These are phyloP conservation scores for Gentiana straminea DNA, from an alignment of 257 asterid genomes.

Conservation along the genomic window DNA sequence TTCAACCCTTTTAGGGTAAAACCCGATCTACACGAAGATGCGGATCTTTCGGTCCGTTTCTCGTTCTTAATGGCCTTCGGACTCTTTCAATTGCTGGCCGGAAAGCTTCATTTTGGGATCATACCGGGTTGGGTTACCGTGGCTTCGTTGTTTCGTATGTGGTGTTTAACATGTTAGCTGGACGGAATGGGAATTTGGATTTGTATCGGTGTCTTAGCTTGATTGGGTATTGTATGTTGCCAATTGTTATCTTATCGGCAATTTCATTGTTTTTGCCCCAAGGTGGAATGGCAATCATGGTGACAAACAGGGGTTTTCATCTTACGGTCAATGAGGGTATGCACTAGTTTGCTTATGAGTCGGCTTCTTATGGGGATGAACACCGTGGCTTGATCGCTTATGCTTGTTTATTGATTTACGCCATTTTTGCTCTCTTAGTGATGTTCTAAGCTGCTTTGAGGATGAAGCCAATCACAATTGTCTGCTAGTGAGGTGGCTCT, in stretches of 20 bases:
- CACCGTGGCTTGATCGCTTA: slow-evolving; percentile 76
- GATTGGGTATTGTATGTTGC: slow-evolving; percentile 86
- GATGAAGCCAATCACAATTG: too few relatives aligned
- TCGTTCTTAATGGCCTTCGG: slow-evolving; percentile 82
- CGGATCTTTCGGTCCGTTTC: slow-evolving; percentile 82
- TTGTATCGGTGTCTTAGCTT: slow-evolving; percentile 77
- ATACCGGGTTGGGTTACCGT: slow-evolving; percentile 78
- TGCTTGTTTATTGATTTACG: slow-evolving; percentile 80
- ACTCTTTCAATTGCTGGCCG: slow-evolving; percentile 76
- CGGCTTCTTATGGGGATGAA: slow-evolving; percentile 80
- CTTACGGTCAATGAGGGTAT: slow-evolving; percentile 83
- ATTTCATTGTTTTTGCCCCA: slow-evolving; percentile 73
- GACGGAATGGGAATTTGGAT: slow-evolving; percentile 70
- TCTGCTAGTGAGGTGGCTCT: too few relatives aligned
- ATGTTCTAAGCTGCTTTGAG: slow-evolving; percentile 26
- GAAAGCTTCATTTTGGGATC: slow-evolving; percentile 76
- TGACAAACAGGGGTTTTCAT: slow-evolving; percentile 48
- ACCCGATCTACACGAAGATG: slow-evolving; percentile 72
- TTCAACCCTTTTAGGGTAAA: slow-evolving; percentile 61
- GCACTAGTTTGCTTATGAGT: slow-evolving; percentile 76
- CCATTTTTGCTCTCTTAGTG: slow-evolving; percentile 74
- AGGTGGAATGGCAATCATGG: slow-evolving; percentile 66
- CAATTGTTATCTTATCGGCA: slow-evolving; percentile 75
- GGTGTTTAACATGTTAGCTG: slow-evolving; percentile 85
- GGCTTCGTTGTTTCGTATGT: slow-evolving; percentile 64